Base-by-base conservation (phyloP, 129 eudicot species). In the Flaveria bidentis region DNA sequence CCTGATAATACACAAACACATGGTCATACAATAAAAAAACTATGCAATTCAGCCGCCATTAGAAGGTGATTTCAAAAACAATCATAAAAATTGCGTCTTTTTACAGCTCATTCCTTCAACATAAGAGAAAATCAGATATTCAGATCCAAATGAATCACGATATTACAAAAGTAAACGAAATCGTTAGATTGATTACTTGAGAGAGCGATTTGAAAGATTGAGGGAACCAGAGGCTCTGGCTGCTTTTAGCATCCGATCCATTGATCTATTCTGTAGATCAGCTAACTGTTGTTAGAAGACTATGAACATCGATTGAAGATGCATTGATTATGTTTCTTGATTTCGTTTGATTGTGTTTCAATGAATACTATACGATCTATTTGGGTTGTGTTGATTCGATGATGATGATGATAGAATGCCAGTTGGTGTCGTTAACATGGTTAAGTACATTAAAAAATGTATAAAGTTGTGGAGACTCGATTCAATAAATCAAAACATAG, bases 151-250 rank as follows among this genome's bases (percentile, higher is more conserved):
- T 15, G 17, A 39, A 36, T 6, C 36, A 9, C 7, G 33, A 10
- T 13, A 1, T 16, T 12, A 49, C 16, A 72, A 6, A 39, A 50
- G 64, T 49, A 50, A 74, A 28, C 23, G 51, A 67, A 53, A 74
- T 45, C 6, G 64, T 13, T 17, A 18, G 44, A 74, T 0, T 62
- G 42, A 50, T 80, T 72, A 85, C 99, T 84, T 84, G 89, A 94
- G 96, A 51, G 97, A 91, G 16, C 99, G 93, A 73, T 94, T 94
- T 12, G 99, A 94, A 8, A 94, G 87, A 72, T 94, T 94, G 74
- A 91, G 93, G 69, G 99, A 94, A 45, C 99, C 99, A 66, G 99
- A 91, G 22, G 93, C 78, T 70, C 96, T 87, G 12, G 97, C 99
- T 52, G 91, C 97, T 87, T 89, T 94, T 16, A 94, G 81, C 39